Evolutionary conservation across 225 moss, liverwort and hornwort genomes (phyloP).

Genomic region (Takakia lepidozioides): DNA sequence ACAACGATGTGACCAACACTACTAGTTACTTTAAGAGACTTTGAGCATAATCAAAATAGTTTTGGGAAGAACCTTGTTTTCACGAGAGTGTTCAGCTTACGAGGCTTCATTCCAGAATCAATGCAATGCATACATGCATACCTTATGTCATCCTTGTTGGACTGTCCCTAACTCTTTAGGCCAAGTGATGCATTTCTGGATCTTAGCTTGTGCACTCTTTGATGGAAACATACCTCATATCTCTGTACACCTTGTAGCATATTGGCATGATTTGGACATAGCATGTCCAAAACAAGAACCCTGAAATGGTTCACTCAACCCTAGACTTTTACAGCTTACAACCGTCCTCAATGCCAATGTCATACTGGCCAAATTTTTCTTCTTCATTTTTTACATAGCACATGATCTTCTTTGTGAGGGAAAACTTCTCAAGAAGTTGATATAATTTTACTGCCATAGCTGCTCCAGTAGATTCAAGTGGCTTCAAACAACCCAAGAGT

Average conservation of each 20-base stretch:
- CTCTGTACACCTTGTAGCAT: background rate
- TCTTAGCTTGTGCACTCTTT: background rate
- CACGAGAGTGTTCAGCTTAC: background rate
- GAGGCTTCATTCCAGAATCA: background rate
- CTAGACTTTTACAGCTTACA: background rate
- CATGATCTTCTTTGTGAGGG: background rate
- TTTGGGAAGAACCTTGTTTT: background rate
- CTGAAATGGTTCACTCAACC: background rate
- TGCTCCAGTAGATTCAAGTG: background rate
- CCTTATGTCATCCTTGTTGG: background rate
- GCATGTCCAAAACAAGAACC: background rate
- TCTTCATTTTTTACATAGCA: background rate
- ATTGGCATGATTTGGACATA: background rate
- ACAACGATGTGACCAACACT: background rate
- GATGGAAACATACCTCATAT: background rate
- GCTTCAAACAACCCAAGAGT: background rate
- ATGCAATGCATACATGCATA: no score
- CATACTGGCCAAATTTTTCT: background rate
- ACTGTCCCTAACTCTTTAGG: background rate
- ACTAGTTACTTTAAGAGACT: background rate
- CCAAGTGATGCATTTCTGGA: constrained; percentile 1
- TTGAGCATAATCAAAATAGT: background rate
- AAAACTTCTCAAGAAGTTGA: background rate
- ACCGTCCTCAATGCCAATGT: background rate
- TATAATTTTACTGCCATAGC: background rate